Conservation (phyloP, 202 grass and related monocot species). For the Setaria italica region DNA sequence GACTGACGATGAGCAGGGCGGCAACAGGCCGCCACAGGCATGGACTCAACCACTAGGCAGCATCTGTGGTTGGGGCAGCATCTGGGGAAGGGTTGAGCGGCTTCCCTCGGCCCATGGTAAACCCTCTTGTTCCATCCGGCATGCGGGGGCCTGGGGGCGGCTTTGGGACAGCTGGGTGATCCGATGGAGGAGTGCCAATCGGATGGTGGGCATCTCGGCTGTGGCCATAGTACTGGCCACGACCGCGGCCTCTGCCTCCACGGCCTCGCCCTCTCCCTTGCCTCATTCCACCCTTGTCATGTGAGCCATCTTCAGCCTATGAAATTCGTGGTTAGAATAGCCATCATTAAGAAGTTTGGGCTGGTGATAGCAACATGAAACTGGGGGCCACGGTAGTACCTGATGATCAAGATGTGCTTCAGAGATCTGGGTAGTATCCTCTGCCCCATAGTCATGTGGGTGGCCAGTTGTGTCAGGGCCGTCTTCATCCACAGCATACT, state of each 20-base stretch:
- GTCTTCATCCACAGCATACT: conserved; percentile 57
- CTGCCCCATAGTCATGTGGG: conserved; percentile 54
- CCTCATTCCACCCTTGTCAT: conserved; percentile 54
- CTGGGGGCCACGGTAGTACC: conserved; percentile 30
- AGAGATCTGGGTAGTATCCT: conserved; percentile 29
- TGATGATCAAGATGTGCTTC: conserved; percentile 51
- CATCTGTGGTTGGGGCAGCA: not conserved
- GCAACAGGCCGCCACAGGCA: not conserved
- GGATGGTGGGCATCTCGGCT: conserved; percentile 45
- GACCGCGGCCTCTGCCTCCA: conserved; percentile 56
- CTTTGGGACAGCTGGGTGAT: conserved; percentile 56
- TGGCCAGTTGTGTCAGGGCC: conserved; percentile 49
- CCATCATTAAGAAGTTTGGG: not conserved
- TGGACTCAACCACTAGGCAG: conserved; percentile 26
- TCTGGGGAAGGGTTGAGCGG: conserved; percentile 38
- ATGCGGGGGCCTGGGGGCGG: conserved; percentile 87
- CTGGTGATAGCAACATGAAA: conserved; percentile 14
- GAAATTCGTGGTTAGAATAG: not conserved
- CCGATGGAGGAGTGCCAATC: conserved; percentile 58
- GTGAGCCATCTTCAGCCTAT: conserved; percentile 58
- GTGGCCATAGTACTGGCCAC: conserved; percentile 53
- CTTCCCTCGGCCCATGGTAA: conserved; percentile 85
- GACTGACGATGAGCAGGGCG: not conserved
- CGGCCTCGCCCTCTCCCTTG: conserved; percentile 59
- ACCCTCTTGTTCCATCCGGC: conserved; percentile 92